phyloP scores from a whole-genome alignment of 768 basidiomycete genomes.

The Leccinum subgranulosum region DNA sequence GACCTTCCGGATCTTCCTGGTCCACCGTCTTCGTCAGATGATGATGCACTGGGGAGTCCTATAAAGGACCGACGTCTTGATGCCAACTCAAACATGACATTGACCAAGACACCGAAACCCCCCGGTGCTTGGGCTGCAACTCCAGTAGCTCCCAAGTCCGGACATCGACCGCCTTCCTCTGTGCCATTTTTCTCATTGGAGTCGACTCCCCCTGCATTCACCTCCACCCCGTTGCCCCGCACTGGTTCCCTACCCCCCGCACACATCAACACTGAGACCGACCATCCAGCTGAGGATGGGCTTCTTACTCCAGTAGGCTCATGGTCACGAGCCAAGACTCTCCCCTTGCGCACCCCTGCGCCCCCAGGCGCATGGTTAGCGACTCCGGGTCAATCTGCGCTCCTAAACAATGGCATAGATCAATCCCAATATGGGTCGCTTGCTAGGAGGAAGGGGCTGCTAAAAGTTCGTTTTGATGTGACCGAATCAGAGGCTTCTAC shows the following conservation, averaged over 20 bases:
- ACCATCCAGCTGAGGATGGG: conserved; percentile 22
- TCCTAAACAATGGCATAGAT: conserved; percentile 14
- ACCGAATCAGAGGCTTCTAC: conserved; percentile 33
- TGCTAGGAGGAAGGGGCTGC: conserved; percentile 48
- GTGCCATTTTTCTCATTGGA: conserved; percentile 18
- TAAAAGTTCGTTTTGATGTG: conserved; percentile 74
- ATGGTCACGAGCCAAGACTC: conserved; percentile 45
- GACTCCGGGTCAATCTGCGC: conserved; percentile 45
- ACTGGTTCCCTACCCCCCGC: conserved; percentile 11
- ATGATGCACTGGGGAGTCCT: conserved; percentile 37
- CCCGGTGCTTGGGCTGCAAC: conserved; percentile 46
- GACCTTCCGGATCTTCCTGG: conserved; percentile 65
- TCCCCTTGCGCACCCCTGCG: conserved; percentile 58
- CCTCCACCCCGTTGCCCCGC: conserved; percentile 26
- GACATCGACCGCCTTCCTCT: conserved; percentile 17
- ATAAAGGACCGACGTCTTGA: conserved; percentile 16
- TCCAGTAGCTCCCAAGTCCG: conserved; percentile 28
- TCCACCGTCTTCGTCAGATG: conserved; percentile 55
- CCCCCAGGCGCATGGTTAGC: conserved; percentile 65
- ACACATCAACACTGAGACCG: conserved; percentile 14
- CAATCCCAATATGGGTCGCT: conserved; percentile 34
- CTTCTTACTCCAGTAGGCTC: conserved; percentile 45
- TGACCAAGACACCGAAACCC: conserved; percentile 43
- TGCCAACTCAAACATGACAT: conserved; percentile 26
- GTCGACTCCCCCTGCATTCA: conserved; percentile 23